Conservation (phyloP, 2,329 filamentous ascomycete species). For the Nemania sp. region DNA sequence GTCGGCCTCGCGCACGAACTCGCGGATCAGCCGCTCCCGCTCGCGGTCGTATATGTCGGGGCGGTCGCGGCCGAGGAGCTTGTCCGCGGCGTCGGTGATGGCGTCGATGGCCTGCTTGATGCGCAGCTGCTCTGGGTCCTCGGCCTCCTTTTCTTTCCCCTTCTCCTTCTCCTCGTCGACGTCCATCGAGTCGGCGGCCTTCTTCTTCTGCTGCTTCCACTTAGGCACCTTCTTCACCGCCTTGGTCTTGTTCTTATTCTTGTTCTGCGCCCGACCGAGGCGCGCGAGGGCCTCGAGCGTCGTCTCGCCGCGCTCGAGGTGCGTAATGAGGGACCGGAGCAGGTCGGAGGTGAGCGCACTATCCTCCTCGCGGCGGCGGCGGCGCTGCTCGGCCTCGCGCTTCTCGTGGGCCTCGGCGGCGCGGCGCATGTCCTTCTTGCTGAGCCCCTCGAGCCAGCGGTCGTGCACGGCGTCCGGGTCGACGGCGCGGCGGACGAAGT, state of each 20-base stretch:
- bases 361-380: conserved; percentile 75
- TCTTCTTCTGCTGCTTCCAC: conserved; percentile 73
- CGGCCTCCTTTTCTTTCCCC: conserved; percentile 56
- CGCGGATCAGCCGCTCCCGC: conserved; percentile 79
- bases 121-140: conserved; percentile 70
- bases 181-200: conserved; percentile 70
- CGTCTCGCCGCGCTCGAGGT: conserved; percentile 81
- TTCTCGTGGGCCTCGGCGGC: conserved; percentile 87
- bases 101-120: conserved; percentile 76
- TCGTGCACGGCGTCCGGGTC: conserved; percentile 93
- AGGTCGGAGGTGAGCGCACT: conserved; percentile 73
- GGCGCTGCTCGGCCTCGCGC: conserved; percentile 75
- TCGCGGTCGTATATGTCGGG: conserved; percentile 92
- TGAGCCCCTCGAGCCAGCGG: conserved; percentile 87
- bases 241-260: conserved; percentile 51
- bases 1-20: conserved; percentile 83
- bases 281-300: conserved; percentile 85
- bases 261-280: conserved; percentile 70
- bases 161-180: conserved; percentile 65
- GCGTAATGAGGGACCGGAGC: conserved; percentile 71
- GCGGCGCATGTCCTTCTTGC: conserved; percentile 89
- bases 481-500: conserved; percentile 85
- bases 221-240: conserved; percentile 56
- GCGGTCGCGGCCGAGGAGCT: conserved; percentile 79
- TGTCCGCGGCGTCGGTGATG: conserved; percentile 89